Conservation (phyloP, 495 filamentous ascomycete species). For the Xylaria venustula region DNA sequence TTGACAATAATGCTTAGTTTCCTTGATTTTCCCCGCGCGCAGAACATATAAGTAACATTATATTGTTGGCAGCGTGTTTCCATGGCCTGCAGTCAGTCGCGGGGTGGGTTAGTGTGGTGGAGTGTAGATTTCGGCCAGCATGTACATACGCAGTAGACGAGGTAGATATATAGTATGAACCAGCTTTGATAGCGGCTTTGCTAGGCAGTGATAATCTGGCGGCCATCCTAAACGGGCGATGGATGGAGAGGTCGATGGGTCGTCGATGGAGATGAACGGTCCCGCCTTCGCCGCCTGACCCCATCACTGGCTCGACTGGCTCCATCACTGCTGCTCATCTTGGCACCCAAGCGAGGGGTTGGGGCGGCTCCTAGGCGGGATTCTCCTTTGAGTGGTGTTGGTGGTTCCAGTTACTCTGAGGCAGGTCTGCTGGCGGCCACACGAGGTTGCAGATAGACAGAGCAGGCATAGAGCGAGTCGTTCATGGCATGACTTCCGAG, state of each 20-base stretch:
- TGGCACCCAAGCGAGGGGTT: slow-evolving; percentile 14
- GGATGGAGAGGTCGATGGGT: background rate
- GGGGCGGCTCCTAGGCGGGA: background rate
- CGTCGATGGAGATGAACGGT: background rate
- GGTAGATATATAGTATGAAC: background rate
- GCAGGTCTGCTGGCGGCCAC: slow-evolving; percentile 1
- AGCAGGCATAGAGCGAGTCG: slow-evolving; percentile 7
- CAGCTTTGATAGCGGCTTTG: background rate
- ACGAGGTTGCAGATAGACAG: slow-evolving; percentile 6
- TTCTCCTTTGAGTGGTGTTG: background rate
- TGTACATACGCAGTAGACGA: no score
- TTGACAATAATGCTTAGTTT: background rate
- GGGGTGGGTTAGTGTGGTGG: background rate
- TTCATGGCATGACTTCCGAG: background rate
- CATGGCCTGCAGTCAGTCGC: background rate
- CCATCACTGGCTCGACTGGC: no score
- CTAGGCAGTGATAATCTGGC: background rate
- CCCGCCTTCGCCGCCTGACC: slow-evolving; percentile 13
- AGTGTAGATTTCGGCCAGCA: no score
- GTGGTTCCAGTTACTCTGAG: background rate
- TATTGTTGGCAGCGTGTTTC: no score
- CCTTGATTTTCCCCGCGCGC: background rate
- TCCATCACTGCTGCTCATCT: no score
- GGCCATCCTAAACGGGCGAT: slow-evolving; percentile 10
- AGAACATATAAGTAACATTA: background rate